Percentiles rank a stretch among this genome's conserved stretches.
phyloP scores from a whole-genome alignment of 768 basidiomycete genomes.

The Hemileccinum rubropunctum region DNA sequence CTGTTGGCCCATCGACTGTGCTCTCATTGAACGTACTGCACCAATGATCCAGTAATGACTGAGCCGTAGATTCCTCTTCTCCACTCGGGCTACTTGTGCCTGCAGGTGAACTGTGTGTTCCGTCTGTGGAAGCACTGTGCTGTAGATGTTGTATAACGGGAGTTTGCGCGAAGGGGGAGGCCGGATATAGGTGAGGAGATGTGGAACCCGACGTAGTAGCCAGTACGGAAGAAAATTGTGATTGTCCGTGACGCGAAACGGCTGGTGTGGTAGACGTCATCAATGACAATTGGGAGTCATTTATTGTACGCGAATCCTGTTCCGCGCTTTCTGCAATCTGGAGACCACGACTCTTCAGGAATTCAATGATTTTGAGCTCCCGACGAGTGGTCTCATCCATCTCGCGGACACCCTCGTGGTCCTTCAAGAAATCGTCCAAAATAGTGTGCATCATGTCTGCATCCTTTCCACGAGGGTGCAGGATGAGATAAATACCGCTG shows the following conservation, averaged over 20 bases:
- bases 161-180: conserved; percentile 34
- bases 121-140: conserved; percentile 41
- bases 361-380: conserved; percentile 84
- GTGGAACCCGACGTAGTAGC: conserved; percentile 17
- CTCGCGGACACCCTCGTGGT: conserved; percentile 50
- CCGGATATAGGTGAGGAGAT: conserved; percentile 24
- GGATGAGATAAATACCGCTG: conserved; percentile 79
- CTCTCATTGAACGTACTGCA: conserved; percentile 75
- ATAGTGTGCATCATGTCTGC: conserved; percentile 74
- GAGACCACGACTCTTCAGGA: conserved; percentile 66
- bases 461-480: conserved; percentile 72
- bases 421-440: conserved; percentile 72
- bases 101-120: conserved; percentile 53
- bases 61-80: conserved; percentile 75
- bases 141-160: conserved; percentile 64
- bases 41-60: conserved; percentile 82
- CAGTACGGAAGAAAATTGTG: conserved; percentile 24
- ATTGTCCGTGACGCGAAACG: conserved; percentile 13
- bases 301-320: conserved; percentile 7
- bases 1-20: conserved; percentile 48
- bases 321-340: conserved; percentile 42
- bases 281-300: conserved; percentile 38
- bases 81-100: conserved; percentile 66
- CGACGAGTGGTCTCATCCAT: conserved; percentile 80
- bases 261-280: conserved; percentile 8